Percentiles rank a stretch among this genome's conserved stretches.
These are phyloP conservation scores for Aquilaria malaccensis DNA, from an alignment of 345 rosid species.

Conservation along the genomic window DNA sequence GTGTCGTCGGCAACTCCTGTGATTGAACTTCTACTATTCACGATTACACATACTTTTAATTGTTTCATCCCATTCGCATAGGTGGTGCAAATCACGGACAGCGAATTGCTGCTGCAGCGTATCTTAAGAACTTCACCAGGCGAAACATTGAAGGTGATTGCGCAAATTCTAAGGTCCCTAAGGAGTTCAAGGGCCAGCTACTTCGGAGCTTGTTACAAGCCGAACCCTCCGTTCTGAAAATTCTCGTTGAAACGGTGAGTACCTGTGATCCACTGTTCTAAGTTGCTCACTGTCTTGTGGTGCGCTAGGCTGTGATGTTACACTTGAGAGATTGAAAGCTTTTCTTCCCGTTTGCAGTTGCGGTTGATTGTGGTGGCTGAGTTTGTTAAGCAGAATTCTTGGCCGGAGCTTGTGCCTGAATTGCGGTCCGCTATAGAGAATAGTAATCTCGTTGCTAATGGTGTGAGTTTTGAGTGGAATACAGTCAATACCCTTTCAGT, in stretches of 20 bases:
- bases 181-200: constrained; percentile 73
- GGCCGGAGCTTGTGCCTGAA: constrained; percentile 78
- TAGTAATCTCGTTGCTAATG: constrained; percentile 35
- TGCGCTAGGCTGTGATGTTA: not conserved
- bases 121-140: constrained; percentile 63
- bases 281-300: not conserved
- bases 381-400: constrained; percentile 58
- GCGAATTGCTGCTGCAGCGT: constrained; percentile 70
- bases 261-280: not conserved
- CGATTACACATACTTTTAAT: not conserved
- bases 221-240: constrained; percentile 60
- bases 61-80: constrained; percentile 9
- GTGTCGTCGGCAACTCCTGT: not conserved
- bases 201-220: constrained; percentile 53
- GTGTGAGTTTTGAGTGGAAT: constrained; percentile 36
- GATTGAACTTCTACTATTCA: not conserved
- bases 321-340: not conserved
- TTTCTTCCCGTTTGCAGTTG: constrained; percentile 38
- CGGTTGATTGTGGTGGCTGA: constrained; percentile 48
- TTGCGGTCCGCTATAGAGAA: constrained; percentile 53
- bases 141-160: constrained; percentile 29
- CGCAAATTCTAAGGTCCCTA: constrained; percentile 33
- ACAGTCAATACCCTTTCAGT: constrained; percentile 51
- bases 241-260: constrained; percentile 68
- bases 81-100: constrained; percentile 59